phyloP scores from a whole-genome alignment of 2,329 filamentous ascomycete genomes.

The Cryphonectria nitschkei region DNA sequence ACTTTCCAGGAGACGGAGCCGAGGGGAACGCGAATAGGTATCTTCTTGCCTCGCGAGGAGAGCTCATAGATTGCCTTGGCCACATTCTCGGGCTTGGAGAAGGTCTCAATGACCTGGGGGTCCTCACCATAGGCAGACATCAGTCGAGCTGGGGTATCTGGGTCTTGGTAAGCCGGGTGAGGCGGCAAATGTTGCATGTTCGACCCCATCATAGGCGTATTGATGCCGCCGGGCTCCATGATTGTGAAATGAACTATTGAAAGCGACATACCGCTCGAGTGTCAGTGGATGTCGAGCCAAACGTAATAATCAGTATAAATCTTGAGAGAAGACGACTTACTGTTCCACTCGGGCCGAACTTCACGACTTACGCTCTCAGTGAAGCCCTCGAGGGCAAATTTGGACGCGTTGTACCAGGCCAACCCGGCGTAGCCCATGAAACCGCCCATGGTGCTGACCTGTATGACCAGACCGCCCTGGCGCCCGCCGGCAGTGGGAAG shows the following conservation, averaged over 20 bases:
- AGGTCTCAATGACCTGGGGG: conserved; percentile 34
- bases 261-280: background rate
- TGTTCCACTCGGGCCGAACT: conserved; percentile 47
- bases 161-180: conserved; percentile 44
- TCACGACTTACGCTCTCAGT: conserved; percentile 51
- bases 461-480: conserved; percentile 55
- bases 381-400: conserved; percentile 52
- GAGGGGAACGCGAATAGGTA: conserved; percentile 48
- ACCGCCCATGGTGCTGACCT: conserved; percentile 58
- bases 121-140: conserved; percentile 37
- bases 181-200: conserved; percentile 40
- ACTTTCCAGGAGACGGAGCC: conserved; percentile 44
- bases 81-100: conserved; percentile 40
- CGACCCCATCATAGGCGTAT: conserved; percentile 40
- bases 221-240: conserved; percentile 47
- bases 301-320: background rate
- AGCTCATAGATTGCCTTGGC: conserved; percentile 43
- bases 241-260: conserved; percentile 44
- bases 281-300: background rate
- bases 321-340: conserved; percentile 33
- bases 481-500: conserved; percentile 29
- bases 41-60: conserved; percentile 38
- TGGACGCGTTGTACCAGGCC: conserved; percentile 46
- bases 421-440: conserved; percentile 40
- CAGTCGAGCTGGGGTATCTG: conserved; percentile 39